These are phyloP conservation scores for Phylloporus sp. DNA, from an alignment of 1,284 basidiomycete species.

Conservation along the genomic window DNA sequence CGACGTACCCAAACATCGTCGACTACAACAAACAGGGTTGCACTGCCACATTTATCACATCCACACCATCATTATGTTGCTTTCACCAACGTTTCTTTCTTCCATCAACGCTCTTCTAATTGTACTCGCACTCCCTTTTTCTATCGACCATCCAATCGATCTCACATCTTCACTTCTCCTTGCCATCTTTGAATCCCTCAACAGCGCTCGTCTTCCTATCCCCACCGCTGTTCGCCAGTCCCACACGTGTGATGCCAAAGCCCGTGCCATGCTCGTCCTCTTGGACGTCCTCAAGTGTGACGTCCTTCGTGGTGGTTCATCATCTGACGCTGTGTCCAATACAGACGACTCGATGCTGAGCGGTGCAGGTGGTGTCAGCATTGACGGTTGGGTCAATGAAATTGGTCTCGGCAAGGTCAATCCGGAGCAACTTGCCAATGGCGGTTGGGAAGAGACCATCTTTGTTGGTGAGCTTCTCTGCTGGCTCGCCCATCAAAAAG, in stretches of 20 bases:
- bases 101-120: slow-evolving; percentile 52
- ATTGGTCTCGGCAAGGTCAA: slow-evolving; percentile 67
- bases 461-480: slow-evolving; percentile 66
- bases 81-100: slow-evolving; percentile 23
- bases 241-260: slow-evolving; percentile 43
- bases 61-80: too few relatives aligned
- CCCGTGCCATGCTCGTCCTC: slow-evolving; percentile 75
- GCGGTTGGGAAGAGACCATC: slow-evolving; percentile 64
- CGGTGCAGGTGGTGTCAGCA: slow-evolving; percentile 29
- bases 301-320: slow-evolving; percentile 49
- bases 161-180: slow-evolving; percentile 73
- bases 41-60: neutral
- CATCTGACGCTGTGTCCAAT: slow-evolving; percentile 7
- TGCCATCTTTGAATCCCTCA: slow-evolving; percentile 63
- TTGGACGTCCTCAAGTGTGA: slow-evolving; percentile 76
- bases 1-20: slow-evolving; percentile 50
- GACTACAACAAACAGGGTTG: neutral
- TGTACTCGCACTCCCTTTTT: slow-evolving; percentile 55
- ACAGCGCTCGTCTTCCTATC: slow-evolving; percentile 53
- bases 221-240: slow-evolving; percentile 44
- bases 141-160: slow-evolving; percentile 59
- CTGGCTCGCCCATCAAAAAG: slow-evolving; percentile 58
- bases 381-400: slow-evolving; percentile 44
- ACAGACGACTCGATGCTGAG: slow-evolving; percentile 21
- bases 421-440: slow-evolving; percentile 61